phyloP scores from a whole-genome alignment of 2,329 filamentous ascomycete species.

The Lanzia echinophila region DNA sequence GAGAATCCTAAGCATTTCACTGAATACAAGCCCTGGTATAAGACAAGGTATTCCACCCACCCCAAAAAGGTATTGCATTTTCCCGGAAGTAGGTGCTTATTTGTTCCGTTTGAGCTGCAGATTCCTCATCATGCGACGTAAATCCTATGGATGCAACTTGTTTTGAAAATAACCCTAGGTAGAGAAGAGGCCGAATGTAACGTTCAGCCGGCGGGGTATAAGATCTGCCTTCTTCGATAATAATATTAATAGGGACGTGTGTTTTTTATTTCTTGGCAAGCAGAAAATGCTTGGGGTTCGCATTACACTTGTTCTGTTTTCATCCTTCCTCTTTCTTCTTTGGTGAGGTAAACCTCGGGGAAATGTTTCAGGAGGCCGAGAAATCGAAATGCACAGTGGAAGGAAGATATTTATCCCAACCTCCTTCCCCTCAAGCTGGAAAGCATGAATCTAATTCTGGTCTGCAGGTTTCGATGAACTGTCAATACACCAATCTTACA shows the following conservation, averaged over 20 bases:
- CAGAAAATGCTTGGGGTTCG: not conserved
- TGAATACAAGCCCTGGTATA: not conserved
- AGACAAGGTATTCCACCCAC: too few species aligned
- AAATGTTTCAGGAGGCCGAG: conserved; percentile 15
- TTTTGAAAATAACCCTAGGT: not conserved
- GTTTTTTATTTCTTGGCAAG: not conserved
- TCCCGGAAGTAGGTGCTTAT: not conserved
- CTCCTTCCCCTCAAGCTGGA: not conserved
- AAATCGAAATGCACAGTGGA: not conserved
- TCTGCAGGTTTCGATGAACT: not conserved
- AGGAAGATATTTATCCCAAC: conserved; percentile 8
- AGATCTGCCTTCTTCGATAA: not conserved
- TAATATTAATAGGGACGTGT: conserved; percentile 2
- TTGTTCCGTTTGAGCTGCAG: not conserved
- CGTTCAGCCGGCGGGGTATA: conserved; percentile 5
- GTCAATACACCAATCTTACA: not conserved
- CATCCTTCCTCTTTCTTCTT: not conserved
- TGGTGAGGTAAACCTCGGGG: not conserved
- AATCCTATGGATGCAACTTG: conserved; percentile 2
- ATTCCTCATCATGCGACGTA: conserved; percentile 7
- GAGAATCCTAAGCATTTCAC: not conserved
- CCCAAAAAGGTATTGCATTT: not conserved
- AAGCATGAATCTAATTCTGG: not conserved
- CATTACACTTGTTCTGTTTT: not conserved
- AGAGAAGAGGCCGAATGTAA: not conserved